Base-by-base conservation (phyloP, 1,284 basidiomycete genomes). In the Trametes hirsuta region DNA sequence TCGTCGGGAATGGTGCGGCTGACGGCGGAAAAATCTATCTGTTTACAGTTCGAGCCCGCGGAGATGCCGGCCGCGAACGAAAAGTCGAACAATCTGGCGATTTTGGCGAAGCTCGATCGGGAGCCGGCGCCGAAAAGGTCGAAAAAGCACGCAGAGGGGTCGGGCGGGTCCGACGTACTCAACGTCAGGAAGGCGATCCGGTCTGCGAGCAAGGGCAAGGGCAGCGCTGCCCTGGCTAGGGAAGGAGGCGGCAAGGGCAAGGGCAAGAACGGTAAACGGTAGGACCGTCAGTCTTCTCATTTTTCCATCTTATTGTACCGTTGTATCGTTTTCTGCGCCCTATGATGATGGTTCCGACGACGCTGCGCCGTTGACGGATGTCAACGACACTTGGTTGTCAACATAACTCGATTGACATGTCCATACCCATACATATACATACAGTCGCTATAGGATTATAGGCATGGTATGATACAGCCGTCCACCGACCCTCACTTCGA, bases 181-280 rank as follows among this genome's bases (percentile, higher is more conserved):
- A 96, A 96, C 69, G 85, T 91, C 0, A 84, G 95, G 59, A 97
- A 97, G 75, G 95, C 95, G 0, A 86, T 97, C 53, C 81, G 90
- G n/a, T 81, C 83, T 60, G 88, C 86, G 21, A 91, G 87, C 61
- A 86, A 84, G 71, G 88, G 90, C 5, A 77, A 79, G 49, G 90
- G 90, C 34, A 83, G 84, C 8, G 75, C 82, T 42, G 82, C 88
- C 5, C 72, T 90, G 12, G 86, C 69, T 6, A 66, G 67, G 58
- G 71, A 62, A 52, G 64, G 25, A 15, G 66, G 55, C 69, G 77
- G 71, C 72, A 62, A 74, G 68, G 67, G 62, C 24, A 66, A 74
- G 68, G 67, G 62, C 24, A 66, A 67, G 51, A 68, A 66, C 53
- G 64, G 66, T 4, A 66, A 65, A 50, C 65, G 64, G 50, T 50